Base-by-base conservation (phyloP, 2,329 filamentous ascomycete species). In the Diplocarpon mali region DNA sequence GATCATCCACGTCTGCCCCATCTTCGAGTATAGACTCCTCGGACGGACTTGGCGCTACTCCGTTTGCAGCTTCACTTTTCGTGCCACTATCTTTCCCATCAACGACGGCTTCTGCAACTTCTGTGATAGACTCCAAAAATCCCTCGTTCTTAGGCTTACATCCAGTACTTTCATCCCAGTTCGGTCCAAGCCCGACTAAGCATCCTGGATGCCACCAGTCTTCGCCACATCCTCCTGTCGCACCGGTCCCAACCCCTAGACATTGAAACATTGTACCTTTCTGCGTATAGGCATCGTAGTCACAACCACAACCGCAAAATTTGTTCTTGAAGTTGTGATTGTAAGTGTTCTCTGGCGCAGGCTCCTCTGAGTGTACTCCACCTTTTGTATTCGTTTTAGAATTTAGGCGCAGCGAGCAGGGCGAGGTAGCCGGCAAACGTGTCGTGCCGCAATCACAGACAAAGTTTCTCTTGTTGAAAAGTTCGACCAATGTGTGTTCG, bases 181-280 rank as follows among this genome's bases (percentile, higher is more conserved):
- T 74, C 10, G 86, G 76, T 0, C 82, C 79, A 54, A 93, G 67
- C 5, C 89, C 89, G 39, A 95, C 78, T 7, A 96, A 68, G 60
- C 90, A 96, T 50, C 92, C 88, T 0, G 90, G 87, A 66, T 96
- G 90, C 73, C 87, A 96, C 90, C 90, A 96, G 60, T 96, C 90
- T 66, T 96, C 90, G 11, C 90, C 90, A 64, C 90, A 96, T 4
- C 89, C 90, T 13, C 89, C 89, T 1, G 82, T 80, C 53, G 90
- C 83, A 11, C 76, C 72, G 0, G 78, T 83, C 1, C 87, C 88
- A 1, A 96, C 69, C 0, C 90, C 90, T 2, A 96, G 64, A 60
- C 92, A 98, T 64, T 98, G 92, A 56, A 93, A 98, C 92, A 98
- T 98, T 32, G 89, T 96, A 0, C 90, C 90, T 56, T 90, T 93